Percentiles rank a stretch among this genome's conserved stretches.
These are phyloP conservation scores for Saccharum spontaneum DNA, from an alignment of 176 grass and related monocot species.

Conservation along the genomic window DNA sequence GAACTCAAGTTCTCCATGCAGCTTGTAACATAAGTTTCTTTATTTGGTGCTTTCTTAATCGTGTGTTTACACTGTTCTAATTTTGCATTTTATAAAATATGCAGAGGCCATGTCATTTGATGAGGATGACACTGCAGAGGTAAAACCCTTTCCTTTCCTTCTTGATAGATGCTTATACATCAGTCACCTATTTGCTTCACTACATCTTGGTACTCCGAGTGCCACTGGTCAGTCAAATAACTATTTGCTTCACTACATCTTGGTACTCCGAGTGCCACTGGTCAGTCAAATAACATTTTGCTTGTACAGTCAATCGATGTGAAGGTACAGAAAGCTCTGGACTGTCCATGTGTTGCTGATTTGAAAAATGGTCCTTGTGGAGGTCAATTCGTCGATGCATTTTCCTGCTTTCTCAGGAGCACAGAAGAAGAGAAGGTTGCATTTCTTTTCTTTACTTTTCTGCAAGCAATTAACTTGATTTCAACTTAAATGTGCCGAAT, in stretches of 20 bases:
- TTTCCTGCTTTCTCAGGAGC: constrained; percentile 87
- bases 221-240: no score
- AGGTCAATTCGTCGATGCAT: constrained; percentile 71
- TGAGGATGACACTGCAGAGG: constrained; percentile 54
- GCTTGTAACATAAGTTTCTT: not conserved
- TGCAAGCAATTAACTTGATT: constrained; percentile 17
- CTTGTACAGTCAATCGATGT: constrained; percentile 70
- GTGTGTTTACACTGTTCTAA: constrained; percentile 13
- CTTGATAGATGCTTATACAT: constrained; percentile 16
- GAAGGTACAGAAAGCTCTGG: constrained; percentile 83
- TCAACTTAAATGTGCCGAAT: not conserved
- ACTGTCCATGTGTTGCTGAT: constrained; percentile 85
- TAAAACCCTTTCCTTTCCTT: constrained; percentile 36
- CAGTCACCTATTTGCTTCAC: constrained; percentile 22
- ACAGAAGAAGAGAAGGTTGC: constrained; percentile 82
- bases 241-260: no score
- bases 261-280: no score
- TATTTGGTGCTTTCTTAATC: not conserved
- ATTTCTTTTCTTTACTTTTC: not conserved
- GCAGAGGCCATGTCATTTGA: constrained; percentile 76
- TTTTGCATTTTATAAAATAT: constrained; percentile 18
- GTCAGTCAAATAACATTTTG: constrained; percentile 35
- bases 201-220: not conserved
- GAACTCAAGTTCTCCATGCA: not conserved
- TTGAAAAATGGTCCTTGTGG: constrained; percentile 95